Evolutionary conservation across 2,329 filamentous ascomycete genomes (phyloP), one percentile per base, ranked within the genome.

Genomic region (Tolypocladium inflatum): DNA sequence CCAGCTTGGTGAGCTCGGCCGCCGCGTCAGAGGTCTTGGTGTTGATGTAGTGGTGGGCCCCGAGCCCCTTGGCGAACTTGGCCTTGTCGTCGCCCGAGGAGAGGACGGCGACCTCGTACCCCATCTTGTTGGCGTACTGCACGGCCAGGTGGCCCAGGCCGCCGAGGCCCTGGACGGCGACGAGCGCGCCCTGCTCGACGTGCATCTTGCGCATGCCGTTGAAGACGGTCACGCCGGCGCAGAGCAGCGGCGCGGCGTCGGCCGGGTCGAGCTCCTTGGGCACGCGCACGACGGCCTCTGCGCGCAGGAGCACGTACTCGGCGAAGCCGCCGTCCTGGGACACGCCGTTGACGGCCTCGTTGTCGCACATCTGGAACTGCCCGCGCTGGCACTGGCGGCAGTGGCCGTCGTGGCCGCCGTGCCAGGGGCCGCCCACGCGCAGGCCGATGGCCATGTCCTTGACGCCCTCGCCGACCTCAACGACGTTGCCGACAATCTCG

Each of bases 81-180:
- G 80, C 80, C 77, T 93, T 93, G 63, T 76, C 78, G 60, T 83
- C 80, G 10, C 84, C 83, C 0, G 83, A 81, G 11, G 83, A 87
- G 55, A 92, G 78, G 0, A 87, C 89, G 2, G 84, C 83, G 6
- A 89, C 83, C 59, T 83, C 80, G 71, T 87, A 91, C 5, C 89
- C 89, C 88, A 91, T 90, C 71, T 85, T 85, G 55, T 77, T 77
- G 5, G 88, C 88, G 68, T 87, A 92, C 68, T 91, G 88, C 37
- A 92, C 84, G 0, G 88, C 89, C 37, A 93, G 70, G 70, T 93
- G 89, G 2, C 89, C 89, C 0, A 92, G 78, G 2, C 89, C 90
- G 55, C 91, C 85, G 3, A 93, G 77, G 17, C 88, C 90, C 61
- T 92, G 84, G 26, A 85, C 67, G 26, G 81, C 82, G 0, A 85